Evolutionary conservation across 805 yeast genomes (phyloP).

Genomic region (Naumovozyma baii): DNA sequence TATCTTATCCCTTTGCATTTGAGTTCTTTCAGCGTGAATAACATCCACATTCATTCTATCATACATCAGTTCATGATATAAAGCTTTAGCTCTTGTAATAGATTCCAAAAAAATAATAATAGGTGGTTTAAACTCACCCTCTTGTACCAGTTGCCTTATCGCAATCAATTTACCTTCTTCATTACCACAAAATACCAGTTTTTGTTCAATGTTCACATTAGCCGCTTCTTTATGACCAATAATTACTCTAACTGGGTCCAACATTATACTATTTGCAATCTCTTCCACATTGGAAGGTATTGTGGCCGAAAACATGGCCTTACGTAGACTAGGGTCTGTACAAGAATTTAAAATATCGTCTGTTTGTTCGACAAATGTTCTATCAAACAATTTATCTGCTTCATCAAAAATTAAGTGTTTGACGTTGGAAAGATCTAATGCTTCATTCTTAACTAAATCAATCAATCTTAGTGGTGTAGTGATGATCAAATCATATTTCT

Average conservation of each 20-base stretch:
- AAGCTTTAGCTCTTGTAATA: slow-evolving; percentile 86
- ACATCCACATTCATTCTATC: slow-evolving; percentile 91
- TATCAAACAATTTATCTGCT: slow-evolving; percentile 87
- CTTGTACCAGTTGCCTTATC: slow-evolving; percentile 74
- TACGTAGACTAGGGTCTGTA: slow-evolving; percentile 39
- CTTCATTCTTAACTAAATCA: slow-evolving; percentile 57
- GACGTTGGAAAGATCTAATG: slow-evolving; percentile 54
- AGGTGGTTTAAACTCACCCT: slow-evolving; percentile 86
- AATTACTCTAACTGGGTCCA: slow-evolving; percentile 72
- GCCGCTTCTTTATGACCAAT: slow-evolving; percentile 95
- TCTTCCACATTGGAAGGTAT: slow-evolving; percentile 90
- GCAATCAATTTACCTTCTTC: slow-evolving; percentile 95
- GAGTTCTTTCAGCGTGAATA: slow-evolving; percentile 90
- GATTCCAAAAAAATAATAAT: slow-evolving; percentile 86
- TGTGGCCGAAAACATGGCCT: slow-evolving; percentile 89
- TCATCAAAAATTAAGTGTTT: slow-evolving; percentile 82
- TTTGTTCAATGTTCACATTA: slow-evolving; percentile 70
- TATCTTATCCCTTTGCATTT: slow-evolving; percentile 73
- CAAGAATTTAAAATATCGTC: slow-evolving; percentile 58
- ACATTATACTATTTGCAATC: slow-evolving; percentile 75
- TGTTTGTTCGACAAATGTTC: slow-evolving; percentile 80
- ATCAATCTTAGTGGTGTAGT: slow-evolving; percentile 85
- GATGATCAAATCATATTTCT: slow-evolving; percentile 69
- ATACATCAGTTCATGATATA: slow-evolving; percentile 84
- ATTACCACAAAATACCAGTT: slow-evolving; percentile 75